Base-by-base conservation (phyloP, 495 filamentous ascomycete genomes). In the Polyplosphaeria fusca region DNA sequence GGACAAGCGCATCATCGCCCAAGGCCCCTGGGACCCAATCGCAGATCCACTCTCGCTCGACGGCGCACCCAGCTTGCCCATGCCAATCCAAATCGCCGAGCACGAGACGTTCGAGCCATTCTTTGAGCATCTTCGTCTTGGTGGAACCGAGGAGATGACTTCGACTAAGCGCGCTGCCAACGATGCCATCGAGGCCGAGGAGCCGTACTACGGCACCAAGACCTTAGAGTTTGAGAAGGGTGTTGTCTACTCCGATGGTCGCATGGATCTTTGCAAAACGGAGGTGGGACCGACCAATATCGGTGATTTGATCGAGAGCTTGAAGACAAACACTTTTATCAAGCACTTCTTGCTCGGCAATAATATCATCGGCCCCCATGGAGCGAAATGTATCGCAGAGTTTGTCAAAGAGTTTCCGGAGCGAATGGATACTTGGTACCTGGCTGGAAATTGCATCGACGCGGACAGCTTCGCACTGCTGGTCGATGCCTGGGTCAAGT, bases 261-360 rank as follows among this genome's bases (percentile, higher is more conserved):
- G 68, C 2, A 55, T 69, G 49, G 67, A 69, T 57, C 60, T 70
- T 3, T 73, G 68, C 61, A 70, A 72, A 43, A 69, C 67, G 64
- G 69, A 70, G 2, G 39, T 73, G 9, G 73, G 72, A n/a, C 74
- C 73, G 13, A 53, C 59, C 2, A 68, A 73, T 37, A 73, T 75
- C 44, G 55, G 52, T 11, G 52, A 61, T 1, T 52, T 76, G 20
- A 70, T 76, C 55, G 46, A 66, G 11, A 67, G 58, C 27, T 48
- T 76, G 47, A 58, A 57, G 16, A 54, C 52, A 1, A 76, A 74
- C 41, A 53, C 56, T 1, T 69, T 67, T 47, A 62, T 74, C 27
- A 66, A 54, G 12, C 74, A 75, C 47, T 74, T 76, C 49, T 60
- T 77, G 18, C 65, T 75, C 25, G 73, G 74, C 7, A 75, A 77